Base-by-base conservation (phyloP, 768 basidiomycete species). In the Termitomyces sp. region DNA sequence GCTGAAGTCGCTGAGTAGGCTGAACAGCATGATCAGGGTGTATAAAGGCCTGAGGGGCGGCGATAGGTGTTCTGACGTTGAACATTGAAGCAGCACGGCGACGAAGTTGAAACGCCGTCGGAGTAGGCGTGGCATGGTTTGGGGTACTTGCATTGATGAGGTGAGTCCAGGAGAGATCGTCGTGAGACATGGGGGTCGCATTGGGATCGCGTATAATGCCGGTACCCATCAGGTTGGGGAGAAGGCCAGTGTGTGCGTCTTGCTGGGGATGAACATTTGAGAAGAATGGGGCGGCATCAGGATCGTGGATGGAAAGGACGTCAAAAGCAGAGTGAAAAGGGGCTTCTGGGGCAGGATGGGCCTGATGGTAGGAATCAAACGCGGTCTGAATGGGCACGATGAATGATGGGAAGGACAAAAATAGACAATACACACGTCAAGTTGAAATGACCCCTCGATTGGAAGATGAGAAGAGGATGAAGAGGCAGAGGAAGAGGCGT, bases 261-360 rank as follows among this genome's bases (percentile, higher is more conserved):
- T 32, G 30, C 30, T 32, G 35, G 12, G 12, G 34, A 34, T 34
- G 11, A 14, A 14, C 34, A 34, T 14, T 34, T 14, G 73, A 67
- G 65, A 90, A 90, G 73, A 89, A 90, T 0, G 87, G 82, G 11
- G 79, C 74, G 2, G 77, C 80, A 53, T 85, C 83, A 2, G 66
- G 80, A 61, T 90, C 89, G 56, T 89, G 87, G 48, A 91, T 76
- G n/a, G 81, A 82, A 83, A 91, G 81, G 46, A 86, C 76, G 11
- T 85, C 90, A 65, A 91, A 90, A 2, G 84, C 85, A 35, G 76
- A 77, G 4, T 78, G 79, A 61, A 87, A 79, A 2, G 21, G 47
- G 9, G 34, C 34, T 6, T 47, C 46, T 7, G 45, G 30, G 5
- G 21, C 6, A 9, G 45, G 19, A 40, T 40, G 35, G 28, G 28